Evolutionary conservation across 2,329 filamentous ascomycete species (phyloP).

Genomic region (Sporothrix luriei): DNA sequence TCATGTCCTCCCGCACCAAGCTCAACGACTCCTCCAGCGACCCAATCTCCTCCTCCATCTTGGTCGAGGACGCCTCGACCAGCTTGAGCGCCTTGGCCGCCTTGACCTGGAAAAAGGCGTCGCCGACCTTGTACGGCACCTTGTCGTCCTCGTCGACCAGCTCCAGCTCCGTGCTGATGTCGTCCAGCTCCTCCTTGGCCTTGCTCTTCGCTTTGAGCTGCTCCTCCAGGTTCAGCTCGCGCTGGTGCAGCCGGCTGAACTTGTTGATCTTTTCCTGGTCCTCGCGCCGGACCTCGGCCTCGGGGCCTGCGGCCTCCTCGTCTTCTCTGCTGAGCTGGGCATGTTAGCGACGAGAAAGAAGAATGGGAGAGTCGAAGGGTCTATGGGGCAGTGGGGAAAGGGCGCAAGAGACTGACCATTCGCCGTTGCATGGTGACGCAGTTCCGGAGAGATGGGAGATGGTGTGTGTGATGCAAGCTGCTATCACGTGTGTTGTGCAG

Average conservation of each 20-base stretch:
- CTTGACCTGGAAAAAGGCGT: slow-evolving; percentile 87
- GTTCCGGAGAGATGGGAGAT: background rate
- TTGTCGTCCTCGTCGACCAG: slow-evolving; percentile 73
- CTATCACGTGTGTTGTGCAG: background rate
- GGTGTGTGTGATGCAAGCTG: background rate
- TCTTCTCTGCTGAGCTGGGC: slow-evolving; percentile 88
- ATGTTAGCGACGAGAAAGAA: background rate
- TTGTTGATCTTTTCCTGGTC: slow-evolving; percentile 99
- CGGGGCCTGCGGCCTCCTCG: slow-evolving; percentile 74
- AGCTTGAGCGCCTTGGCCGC: slow-evolving; percentile 85
- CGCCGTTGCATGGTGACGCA: slow-evolving; percentile 54
- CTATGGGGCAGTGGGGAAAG: no score
- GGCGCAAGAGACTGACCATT: slow-evolving; percentile 53
- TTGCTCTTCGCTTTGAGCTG: slow-evolving; percentile 86
- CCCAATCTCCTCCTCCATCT: slow-evolving; percentile 75
- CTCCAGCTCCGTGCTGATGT: slow-evolving; percentile 87
- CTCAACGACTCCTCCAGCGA: slow-evolving; percentile 75
- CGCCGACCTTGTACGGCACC: slow-evolving; percentile 96
- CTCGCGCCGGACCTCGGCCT: slow-evolving; percentile 91
- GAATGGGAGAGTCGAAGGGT: background rate
- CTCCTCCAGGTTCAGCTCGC: slow-evolving; percentile 76
- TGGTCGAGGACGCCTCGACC: slow-evolving; percentile 69
- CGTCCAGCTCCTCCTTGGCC: slow-evolving; percentile 96
- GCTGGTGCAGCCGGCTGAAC: slow-evolving; percentile 92
- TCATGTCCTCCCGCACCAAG: slow-evolving; percentile 81